phyloP scores from a whole-genome alignment of 2,329 filamentous ascomycete genomes.

The Talaromyces sp. region DNA sequence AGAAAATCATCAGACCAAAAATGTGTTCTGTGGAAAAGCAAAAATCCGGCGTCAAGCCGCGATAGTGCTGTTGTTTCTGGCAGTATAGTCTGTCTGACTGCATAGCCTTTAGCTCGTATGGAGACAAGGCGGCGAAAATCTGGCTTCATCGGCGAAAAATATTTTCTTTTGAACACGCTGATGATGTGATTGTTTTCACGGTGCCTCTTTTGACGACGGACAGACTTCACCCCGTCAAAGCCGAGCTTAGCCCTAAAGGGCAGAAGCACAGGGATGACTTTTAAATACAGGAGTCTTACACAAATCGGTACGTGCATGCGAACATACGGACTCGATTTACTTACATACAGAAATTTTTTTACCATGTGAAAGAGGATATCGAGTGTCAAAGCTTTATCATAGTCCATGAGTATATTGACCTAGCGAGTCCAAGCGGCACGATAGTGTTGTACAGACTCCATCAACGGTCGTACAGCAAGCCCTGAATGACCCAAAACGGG shows the following conservation, averaged over 20 bases:
- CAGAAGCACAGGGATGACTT: neutral
- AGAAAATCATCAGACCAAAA: neutral
- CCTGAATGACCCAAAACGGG: neutral
- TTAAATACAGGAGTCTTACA: neutral
- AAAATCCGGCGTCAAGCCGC: neutral
- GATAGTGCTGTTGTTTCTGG: neutral
- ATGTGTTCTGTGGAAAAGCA: neutral
- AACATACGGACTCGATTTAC: neutral
- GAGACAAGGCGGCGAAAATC: neutral
- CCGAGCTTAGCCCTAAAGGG: conserved; percentile 1
- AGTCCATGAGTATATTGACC: neutral
- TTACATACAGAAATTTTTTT: neutral
- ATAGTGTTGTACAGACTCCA: neutral
- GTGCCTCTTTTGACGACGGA: neutral
- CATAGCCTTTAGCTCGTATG: neutral
- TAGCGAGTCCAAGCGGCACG: neutral
- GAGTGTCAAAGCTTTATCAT: neutral
- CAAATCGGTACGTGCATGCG: neutral
- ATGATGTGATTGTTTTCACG: neutral
- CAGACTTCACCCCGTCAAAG: neutral
- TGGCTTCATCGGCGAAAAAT: neutral
- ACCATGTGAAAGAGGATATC: neutral
- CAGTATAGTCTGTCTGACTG: neutral
- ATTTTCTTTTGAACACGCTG: neutral
- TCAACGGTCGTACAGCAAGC: neutral